phyloP scores from a whole-genome alignment of 371 early-diverging fungal genomes.

The Mortierella sp. region DNA sequence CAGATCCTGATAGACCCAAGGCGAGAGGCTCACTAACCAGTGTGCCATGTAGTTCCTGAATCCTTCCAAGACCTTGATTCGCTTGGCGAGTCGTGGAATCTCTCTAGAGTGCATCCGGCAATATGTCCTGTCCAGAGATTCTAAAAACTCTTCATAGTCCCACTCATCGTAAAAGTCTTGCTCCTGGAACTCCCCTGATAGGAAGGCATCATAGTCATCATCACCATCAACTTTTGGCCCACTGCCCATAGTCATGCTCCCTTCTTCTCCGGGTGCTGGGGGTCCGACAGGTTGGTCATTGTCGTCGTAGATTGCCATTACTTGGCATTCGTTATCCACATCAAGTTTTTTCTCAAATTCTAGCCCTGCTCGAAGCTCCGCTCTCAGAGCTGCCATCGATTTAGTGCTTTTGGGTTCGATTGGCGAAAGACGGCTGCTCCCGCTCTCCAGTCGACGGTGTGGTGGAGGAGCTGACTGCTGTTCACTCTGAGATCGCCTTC shows the following conservation, averaged over 20 bases:
- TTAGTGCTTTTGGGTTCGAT: no score
- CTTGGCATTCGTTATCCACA: conserved; percentile 6
- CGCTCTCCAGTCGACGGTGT: no score
- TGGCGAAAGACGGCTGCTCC: no score
- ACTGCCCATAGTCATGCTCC: not conserved
- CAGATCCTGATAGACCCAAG: conserved; percentile 30
- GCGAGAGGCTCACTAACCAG: not conserved
- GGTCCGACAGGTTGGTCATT: conserved; percentile 20
- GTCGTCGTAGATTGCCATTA: conserved; percentile 25
- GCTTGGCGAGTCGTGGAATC: conserved; percentile 14
- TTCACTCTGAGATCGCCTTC: not conserved
- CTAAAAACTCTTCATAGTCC: conserved; percentile 23
- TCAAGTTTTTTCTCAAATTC: conserved; percentile 4
- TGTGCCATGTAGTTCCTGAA: conserved; percentile 42
- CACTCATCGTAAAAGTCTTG: conserved; percentile 24
- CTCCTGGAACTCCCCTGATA: no score
- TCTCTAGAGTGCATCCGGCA: conserved; percentile 15
- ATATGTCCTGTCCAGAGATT: conserved; percentile 11
- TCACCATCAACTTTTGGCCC: no score
- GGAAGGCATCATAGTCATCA: no score
- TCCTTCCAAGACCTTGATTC: conserved; percentile 13
- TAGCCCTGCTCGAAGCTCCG: no score
- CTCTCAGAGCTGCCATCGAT: conserved; percentile 12
- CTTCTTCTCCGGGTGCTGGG: not conserved
- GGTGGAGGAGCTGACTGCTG: not conserved